Conservation (phyloP, 768 basidiomycete species). For the Phlegmacium glaucopus region DNA sequence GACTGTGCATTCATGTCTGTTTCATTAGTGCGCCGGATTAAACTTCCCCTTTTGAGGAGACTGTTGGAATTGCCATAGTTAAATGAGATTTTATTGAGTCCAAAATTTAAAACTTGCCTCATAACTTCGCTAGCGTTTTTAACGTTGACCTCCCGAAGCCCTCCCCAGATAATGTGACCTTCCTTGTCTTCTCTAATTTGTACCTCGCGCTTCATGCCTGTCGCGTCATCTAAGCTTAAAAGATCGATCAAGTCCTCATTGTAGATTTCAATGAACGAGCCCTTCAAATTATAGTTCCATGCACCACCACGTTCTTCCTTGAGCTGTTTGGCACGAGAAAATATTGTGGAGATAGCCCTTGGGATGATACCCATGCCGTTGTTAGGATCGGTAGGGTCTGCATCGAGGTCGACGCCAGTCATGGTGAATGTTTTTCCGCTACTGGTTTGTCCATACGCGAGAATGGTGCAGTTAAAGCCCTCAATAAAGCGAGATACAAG, state of each 20-base stretch:
- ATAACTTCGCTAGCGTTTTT: constrained; percentile 85
- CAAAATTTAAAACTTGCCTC: constrained; percentile 52
- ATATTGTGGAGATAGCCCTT: constrained; percentile 87
- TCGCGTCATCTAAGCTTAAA: constrained; percentile 67
- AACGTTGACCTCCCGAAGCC: constrained; percentile 90
- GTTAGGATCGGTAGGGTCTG: constrained; percentile 76
- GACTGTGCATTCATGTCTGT: constrained; percentile 99
- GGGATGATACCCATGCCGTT: constrained; percentile 96
- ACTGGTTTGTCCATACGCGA: constrained; percentile 97
- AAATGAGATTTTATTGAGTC: constrained; percentile 2
- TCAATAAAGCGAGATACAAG: constrained; percentile 85
- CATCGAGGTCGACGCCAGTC: constrained; percentile 92
- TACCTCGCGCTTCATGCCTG: constrained; percentile 74
- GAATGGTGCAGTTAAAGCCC: constrained; percentile 96
- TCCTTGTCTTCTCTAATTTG: constrained; percentile 97
- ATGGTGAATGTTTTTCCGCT: constrained; percentile 98
- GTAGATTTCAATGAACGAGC: constrained; percentile 96
- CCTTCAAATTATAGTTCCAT: constrained; percentile 81
- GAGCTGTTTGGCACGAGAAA: constrained; percentile 69
- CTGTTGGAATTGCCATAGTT: constrained; percentile 35
- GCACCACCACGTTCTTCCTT: constrained; percentile 71
- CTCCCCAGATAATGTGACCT: constrained; percentile 96
- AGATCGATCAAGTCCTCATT: constrained; percentile 99
- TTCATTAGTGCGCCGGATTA: constrained; percentile 91
- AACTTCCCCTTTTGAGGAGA: constrained; percentile 84